These are phyloP conservation scores for Penicillium corylophilum DNA, from an alignment of 2,329 filamentous ascomycete genomes.

Conservation along the genomic window DNA sequence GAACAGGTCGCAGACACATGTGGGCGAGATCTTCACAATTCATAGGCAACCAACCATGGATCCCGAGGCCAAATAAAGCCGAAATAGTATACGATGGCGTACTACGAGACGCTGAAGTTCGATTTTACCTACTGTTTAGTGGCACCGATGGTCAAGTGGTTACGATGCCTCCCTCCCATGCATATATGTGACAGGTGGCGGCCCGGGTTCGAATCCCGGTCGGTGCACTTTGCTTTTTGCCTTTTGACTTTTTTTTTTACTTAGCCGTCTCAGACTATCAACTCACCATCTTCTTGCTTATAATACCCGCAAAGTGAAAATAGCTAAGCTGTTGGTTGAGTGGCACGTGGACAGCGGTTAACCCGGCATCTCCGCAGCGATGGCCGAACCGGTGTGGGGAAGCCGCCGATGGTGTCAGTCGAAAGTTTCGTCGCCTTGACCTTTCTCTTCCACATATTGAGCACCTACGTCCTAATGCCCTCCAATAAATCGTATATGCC, in stretches of 20 bases:
- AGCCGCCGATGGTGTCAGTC: conserved; percentile 13
- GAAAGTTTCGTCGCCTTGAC: conserved; percentile 3
- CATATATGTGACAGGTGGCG: conserved; percentile 7
- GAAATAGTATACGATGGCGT: neutral
- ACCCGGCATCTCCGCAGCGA: conserved; percentile 8
- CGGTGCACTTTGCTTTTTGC: conserved; percentile 7
- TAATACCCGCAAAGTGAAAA: too few species aligned
- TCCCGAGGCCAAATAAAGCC: neutral
- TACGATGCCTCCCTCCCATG: conserved; percentile 24
- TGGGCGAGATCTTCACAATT: neutral
- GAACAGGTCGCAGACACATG: too few species aligned
- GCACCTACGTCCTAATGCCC: neutral
- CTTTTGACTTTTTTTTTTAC: neutral
- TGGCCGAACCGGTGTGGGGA: conserved; percentile 7
- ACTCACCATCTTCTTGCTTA: conserved; percentile 7
- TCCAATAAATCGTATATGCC: neutral
- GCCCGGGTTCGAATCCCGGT: conserved; percentile 29
- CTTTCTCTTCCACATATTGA: neutral
- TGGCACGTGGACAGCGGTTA: conserved; percentile 7
- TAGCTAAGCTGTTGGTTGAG: neutral
- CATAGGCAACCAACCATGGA: neutral
- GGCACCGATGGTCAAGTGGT: neutral
- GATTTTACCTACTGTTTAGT: neutral
- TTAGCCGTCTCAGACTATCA: neutral
- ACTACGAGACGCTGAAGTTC: neutral